Evolutionary conservation across 2,329 filamentous ascomycete genomes (phyloP).

Genomic region (Talaromyces sp.): DNA sequence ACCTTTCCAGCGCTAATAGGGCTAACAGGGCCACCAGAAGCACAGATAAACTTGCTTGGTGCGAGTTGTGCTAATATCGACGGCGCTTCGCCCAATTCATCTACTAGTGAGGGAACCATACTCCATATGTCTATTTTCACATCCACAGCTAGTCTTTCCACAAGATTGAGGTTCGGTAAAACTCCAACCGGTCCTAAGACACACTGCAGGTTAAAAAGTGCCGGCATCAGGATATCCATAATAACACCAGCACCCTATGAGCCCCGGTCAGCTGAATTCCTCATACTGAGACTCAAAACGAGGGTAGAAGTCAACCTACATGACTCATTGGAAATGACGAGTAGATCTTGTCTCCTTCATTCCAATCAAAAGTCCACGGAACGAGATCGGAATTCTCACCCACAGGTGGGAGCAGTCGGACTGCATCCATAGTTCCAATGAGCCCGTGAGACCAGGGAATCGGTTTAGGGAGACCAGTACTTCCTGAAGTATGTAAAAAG

Average conservation of each 20-base stretch:
- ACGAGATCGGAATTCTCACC: background rate
- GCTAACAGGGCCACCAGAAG: constrained; percentile 13
- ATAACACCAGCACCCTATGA: constrained; percentile 14
- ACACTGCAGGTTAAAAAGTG: constrained; percentile 11
- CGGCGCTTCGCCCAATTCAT: constrained; percentile 9
- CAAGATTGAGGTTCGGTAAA: constrained; percentile 14
- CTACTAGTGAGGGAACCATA: constrained; percentile 13
- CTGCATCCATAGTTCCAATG: constrained; percentile 22
- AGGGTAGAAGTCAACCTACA: background rate
- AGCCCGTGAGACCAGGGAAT: constrained; percentile 31
- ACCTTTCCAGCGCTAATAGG: constrained; percentile 9
- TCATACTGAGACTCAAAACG: background rate
- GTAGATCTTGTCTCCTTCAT: constrained; percentile 15
- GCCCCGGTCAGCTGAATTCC: background rate
- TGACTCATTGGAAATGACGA: constrained; percentile 18
- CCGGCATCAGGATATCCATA: constrained; percentile 16
- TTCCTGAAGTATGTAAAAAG: constrained; percentile 38
- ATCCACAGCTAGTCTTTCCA: constrained; percentile 6
- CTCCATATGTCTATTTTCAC: constrained; percentile 15
- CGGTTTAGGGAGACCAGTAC: constrained; percentile 39
- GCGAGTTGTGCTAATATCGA: constrained; percentile 1
- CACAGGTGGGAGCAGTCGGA: constrained; percentile 19
- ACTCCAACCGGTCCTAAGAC: constrained; percentile 12
- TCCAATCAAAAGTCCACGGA: constrained; percentile 11
- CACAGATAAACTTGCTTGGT: constrained; percentile 11